These are phyloP conservation scores for Trichosporon faecale DNA, from an alignment of 1,284 basidiomycete genomes.

Conservation along the genomic window DNA sequence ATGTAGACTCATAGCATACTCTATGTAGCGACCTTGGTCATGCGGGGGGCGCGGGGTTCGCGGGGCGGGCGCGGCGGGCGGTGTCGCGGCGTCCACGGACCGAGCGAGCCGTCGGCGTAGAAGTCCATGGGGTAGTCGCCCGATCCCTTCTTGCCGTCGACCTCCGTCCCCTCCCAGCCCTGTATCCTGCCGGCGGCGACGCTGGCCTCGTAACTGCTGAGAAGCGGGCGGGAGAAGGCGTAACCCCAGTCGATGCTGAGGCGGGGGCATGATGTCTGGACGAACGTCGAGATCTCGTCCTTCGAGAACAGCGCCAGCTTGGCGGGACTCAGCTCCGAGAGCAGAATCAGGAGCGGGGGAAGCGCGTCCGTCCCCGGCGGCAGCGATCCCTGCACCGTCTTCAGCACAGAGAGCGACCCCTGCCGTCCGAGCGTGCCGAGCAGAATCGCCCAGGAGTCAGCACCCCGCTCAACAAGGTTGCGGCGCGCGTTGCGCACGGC, in stretches of 20 bases:
- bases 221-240: slow-evolving; percentile 82
- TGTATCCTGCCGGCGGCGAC: slow-evolving; percentile 72
- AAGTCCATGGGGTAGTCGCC: slow-evolving; percentile 92
- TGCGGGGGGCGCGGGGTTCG: background rate
- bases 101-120: slow-evolving; percentile 60
- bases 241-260: slow-evolving; percentile 91
- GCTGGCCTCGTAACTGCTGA: slow-evolving; percentile 91
- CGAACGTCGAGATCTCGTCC: slow-evolving; percentile 29
- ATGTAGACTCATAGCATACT: background rate
- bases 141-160: slow-evolving; percentile 43
- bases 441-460: slow-evolving; percentile 78
- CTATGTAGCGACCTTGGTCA: slow-evolving; percentile 1
- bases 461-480: slow-evolving; percentile 57
- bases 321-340: slow-evolving; percentile 92
- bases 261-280: slow-evolving; percentile 31
- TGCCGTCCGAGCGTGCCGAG: slow-evolving; percentile 94
- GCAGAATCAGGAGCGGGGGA: slow-evolving; percentile 68
- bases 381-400: slow-evolving; percentile 64
- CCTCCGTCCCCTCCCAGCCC: slow-evolving; percentile 49
- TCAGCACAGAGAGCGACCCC: slow-evolving; percentile 81
- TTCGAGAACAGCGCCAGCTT: slow-evolving; percentile 75
- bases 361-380: slow-evolving; percentile 32
- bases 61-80: slow-evolving; percentile 20
- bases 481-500: slow-evolving; percentile 71
- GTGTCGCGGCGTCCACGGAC: slow-evolving; percentile 53